phyloP scores from a whole-genome alignment of 2,329 filamentous ascomycete species.

The Aspergillus chevalieri region DNA sequence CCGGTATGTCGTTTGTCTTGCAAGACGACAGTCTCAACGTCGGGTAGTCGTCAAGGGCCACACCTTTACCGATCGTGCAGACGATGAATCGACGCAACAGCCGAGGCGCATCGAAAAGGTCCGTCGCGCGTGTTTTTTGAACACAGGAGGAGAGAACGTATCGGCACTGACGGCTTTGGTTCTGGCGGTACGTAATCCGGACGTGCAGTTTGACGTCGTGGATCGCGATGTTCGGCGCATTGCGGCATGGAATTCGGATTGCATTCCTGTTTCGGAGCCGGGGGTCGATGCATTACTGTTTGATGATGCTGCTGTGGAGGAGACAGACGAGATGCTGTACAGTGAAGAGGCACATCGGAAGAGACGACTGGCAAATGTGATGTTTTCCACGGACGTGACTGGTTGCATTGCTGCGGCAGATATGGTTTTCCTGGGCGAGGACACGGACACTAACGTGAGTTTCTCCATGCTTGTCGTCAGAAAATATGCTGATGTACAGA shows the following conservation, averaged over 20 bases:
- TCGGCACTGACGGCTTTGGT: conserved; percentile 19
- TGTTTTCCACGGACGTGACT: conserved; percentile 14
- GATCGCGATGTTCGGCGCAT: conserved; percentile 19
- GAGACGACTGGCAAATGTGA: conserved; percentile 9
- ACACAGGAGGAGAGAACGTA: conserved; percentile 21
- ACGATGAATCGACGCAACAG: conserved; percentile 1
- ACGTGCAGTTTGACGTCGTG: conserved; percentile 21
- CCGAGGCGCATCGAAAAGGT: conserved; percentile 9
- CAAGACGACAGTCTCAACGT: conserved; percentile 5
- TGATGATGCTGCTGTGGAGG: conserved; percentile 4
- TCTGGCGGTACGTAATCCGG: conserved; percentile 21
- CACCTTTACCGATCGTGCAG: conserved; percentile 13
- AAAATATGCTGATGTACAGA: not conserved
- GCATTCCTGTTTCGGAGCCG: conserved; percentile 20
- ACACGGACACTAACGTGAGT: not conserved
- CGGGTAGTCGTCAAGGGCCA: conserved; percentile 13
- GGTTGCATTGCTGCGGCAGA: conserved; percentile 12
- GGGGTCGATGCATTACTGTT: conserved; percentile 19
- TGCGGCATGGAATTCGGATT: conserved; percentile 21
- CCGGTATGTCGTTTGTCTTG: not conserved
- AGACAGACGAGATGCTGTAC: not conserved
- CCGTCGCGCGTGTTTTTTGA: conserved; percentile 17
- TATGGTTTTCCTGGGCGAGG: conserved; percentile 13
- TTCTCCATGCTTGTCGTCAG: not conserved
- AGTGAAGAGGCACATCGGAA: not conserved